Evolutionary conservation across 2,329 filamentous ascomycete genomes (phyloP), one percentile per base, ranked within the genome.

Genomic region (Ampelomyces quisqualis): DNA sequence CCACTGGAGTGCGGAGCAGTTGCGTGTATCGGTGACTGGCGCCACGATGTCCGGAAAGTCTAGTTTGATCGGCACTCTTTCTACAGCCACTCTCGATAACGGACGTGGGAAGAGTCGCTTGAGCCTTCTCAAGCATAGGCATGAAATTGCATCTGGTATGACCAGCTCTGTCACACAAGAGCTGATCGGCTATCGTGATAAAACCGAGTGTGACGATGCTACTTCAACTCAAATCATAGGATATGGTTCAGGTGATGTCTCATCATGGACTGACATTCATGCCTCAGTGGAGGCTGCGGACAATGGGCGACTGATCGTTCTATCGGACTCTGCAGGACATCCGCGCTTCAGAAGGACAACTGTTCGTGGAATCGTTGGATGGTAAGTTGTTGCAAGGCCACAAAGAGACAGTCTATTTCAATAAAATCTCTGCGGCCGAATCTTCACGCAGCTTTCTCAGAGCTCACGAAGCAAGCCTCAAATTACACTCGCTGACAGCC

Each of bases 141-240:
- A 98, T 63, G 93, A 98, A 65, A 86, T 97, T 42, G 85, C 80
- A 3, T 94, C 91, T 2, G 93, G 93, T 0, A 78, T 95, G 49
- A 98, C 93, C 1, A 96, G 90, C 62, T 97, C 91, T 5, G 85
- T 98, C 30, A 88, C 93, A 0, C 91, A 96, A 60, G 93, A 97
- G 65, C 76, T 98, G 7, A 80, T 98, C 47, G 93, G 93, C 6
- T 98, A 97, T 64, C 63, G 59, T 17, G 68, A 74, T 34, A 23
- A 57, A 19, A 29, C 49, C 8, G 50, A 52, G 31, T 10, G 36
- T 3, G 40, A 46, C 8, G 51, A 41, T 6, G 38, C 40, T 9
- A 43, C 45, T 11, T 45, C 51, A 1, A 57, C 55, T 11, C 65
- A 74, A 13, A 72, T 93, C 26, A 75, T 95, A 58, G 97, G 95